A percentile compares a stretch with the other conserved stretches of the same genome.
These are phyloP conservation scores for Euryodendron excelsum DNA, from an alignment of 148 eudicot species.

Conservation along the genomic window DNA sequence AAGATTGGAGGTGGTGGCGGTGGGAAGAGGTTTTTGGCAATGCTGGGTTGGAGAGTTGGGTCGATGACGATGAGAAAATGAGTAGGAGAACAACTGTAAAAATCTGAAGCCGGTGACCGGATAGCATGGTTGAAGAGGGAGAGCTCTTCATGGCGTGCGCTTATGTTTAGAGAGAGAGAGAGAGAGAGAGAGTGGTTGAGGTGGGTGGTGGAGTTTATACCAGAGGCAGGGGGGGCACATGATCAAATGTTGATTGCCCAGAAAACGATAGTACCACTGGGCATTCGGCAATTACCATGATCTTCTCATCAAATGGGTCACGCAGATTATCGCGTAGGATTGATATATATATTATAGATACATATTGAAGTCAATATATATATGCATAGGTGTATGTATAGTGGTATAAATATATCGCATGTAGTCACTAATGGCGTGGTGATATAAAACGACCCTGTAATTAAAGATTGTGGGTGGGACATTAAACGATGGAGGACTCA, in stretches of 20 bases:
- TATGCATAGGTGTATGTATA: no score
- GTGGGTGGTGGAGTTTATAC: conserved; percentile 3
- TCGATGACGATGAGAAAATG: neutral
- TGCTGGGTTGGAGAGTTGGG: neutral
- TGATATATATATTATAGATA: neutral
- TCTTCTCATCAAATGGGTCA: conserved; percentile 14
- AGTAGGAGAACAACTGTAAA: neutral
- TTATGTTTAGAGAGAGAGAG: conserved; percentile 15
- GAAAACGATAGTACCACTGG: neutral
- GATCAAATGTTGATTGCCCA: neutral
- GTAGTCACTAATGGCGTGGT: no score
- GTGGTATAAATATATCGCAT: no score
- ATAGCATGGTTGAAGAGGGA: conserved; percentile 3
- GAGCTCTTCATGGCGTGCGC: conserved; percentile 4
- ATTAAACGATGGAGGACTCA: no score
- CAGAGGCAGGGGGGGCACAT: conserved; percentile 7
- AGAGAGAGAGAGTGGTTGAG: neutral
- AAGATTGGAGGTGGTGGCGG: conserved; percentile 22
- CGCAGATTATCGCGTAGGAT: conserved; percentile 1
- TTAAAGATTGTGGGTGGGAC: no score
- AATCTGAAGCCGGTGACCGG: neutral
- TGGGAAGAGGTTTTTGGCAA: neutral
- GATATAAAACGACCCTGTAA: no score
- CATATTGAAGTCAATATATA: neutral
- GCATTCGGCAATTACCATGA: neutral